Base-by-base conservation (phyloP, 257 asterid species). In the Nicotiana tabacum region DNA sequence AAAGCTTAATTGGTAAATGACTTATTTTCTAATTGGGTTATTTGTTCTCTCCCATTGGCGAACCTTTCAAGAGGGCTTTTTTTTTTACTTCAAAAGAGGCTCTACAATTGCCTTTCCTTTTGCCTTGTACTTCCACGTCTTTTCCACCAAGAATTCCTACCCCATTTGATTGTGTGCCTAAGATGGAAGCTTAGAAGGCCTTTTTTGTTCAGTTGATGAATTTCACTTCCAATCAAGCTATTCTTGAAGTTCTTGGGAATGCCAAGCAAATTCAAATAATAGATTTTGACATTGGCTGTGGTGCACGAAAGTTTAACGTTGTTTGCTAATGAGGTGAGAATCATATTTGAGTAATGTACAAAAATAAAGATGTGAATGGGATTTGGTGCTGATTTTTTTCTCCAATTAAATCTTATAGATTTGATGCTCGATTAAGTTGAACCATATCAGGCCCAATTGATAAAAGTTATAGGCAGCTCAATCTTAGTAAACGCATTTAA, bases 261-360 rank as follows among this genome's bases (percentile, higher is more conserved):
- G 78, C 84, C 0, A 85, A 84, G 29, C 78, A 39, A 3, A 83
- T 91, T 77, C 94, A 91, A 46, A 77, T 91, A 16, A 70, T 91
- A 6, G 94, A 91, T 51, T 91, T 91, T 48, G 94, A 91, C 68
- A 88, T 91, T 5, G 94, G 94, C 13, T 82, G 84, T 77, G 94
- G 94, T 90, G 85, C 93, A 89, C 18, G 91, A 89, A 46, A 89
- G 84, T 51, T 70, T 90, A 21, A 61, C 92, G 0, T 84, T 83
- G 18, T 86, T 89, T 21, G 93, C 93, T 21, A 86, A 78, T 78
- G 90, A 84, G 21, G 21, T 21, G 21, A 21, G 21, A 21, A 21
- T 21, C 21, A 21, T 21, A 21, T 21, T 21, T 21, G 21, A 21
- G 21, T 21, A 21, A 21, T 21, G 21, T 21, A 21, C 21, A 21